phyloP scores from a whole-genome alignment of 1,284 basidiomycete genomes.

The Moesziomyces antarcticus region DNA sequence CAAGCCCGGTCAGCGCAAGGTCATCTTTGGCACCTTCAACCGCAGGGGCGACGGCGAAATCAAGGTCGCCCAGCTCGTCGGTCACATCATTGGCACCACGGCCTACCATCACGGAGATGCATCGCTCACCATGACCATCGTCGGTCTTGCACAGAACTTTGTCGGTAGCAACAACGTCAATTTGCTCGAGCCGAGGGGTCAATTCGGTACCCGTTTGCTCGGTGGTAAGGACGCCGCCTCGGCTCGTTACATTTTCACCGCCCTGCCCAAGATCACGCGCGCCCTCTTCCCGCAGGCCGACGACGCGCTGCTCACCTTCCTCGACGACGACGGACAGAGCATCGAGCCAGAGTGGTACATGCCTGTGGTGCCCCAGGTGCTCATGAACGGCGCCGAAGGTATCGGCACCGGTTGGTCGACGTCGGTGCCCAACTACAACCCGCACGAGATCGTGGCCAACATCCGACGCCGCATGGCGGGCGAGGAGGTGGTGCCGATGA shows the following conservation, averaged over 20 bases:
- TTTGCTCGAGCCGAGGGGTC: slow-evolving; percentile 87
- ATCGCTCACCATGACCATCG: slow-evolving; percentile 87
- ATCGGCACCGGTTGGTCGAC: slow-evolving; percentile 99
- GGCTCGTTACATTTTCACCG: slow-evolving; percentile 95
- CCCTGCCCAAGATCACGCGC: slow-evolving; percentile 81
- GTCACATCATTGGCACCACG: slow-evolving; percentile 92
- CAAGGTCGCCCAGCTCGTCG: slow-evolving; percentile 95
- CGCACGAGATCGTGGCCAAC: slow-evolving; percentile 87
- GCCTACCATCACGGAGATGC: slow-evolving; percentile 97
- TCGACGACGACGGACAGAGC: slow-evolving; percentile 85
- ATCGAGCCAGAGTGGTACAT: slow-evolving; percentile 98
- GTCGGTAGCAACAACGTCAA: slow-evolving; percentile 98
- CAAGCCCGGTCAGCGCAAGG: slow-evolving; percentile 99
- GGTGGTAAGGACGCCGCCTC: slow-evolving; percentile 80
- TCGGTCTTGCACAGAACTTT: slow-evolving; percentile 92
- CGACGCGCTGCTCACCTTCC: slow-evolving; percentile 83
- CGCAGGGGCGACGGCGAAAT: slow-evolving; percentile 90
- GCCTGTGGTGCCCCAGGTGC: slow-evolving; percentile 86
- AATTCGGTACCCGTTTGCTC: slow-evolving; percentile 82
- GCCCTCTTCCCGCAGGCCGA: slow-evolving; percentile 85
- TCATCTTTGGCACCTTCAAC: slow-evolving; percentile 95
- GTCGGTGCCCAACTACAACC: slow-evolving; percentile 91
- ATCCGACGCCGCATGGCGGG: slow-evolving; percentile 86
- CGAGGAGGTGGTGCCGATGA: slow-evolving; percentile 85
- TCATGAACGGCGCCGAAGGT: slow-evolving; percentile 95